Conservation (phyloP, 2,329 filamentous ascomycete genomes). For the Diaporthe sp. region DNA sequence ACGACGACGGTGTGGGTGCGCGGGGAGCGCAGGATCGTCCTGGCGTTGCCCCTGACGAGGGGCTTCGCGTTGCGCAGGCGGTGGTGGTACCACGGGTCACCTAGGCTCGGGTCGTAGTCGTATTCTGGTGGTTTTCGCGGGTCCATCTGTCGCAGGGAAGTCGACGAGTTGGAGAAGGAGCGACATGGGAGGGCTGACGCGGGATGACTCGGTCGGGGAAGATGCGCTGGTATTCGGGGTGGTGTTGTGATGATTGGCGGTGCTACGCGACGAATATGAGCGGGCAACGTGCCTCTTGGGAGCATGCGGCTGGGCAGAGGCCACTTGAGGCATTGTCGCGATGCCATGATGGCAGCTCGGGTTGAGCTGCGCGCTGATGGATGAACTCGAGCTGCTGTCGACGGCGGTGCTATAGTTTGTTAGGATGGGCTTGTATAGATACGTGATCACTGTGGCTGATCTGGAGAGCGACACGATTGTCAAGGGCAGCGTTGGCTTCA, state of each 20-base stretch:
- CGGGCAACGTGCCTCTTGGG: not conserved
- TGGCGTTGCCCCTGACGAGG: constrained; percentile 55
- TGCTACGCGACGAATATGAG: not conserved
- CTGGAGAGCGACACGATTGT: not conserved
- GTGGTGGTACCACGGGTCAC: constrained; percentile 42
- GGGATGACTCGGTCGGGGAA: not conserved
- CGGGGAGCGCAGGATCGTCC: constrained; percentile 50
- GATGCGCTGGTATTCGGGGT: not conserved
- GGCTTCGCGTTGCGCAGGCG: constrained; percentile 52
- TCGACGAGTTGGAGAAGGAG: constrained; percentile 40
- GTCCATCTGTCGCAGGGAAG: constrained; percentile 29
- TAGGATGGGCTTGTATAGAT: not conserved
- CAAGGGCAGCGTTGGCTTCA: not conserved
- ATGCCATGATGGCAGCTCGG: constrained; percentile 33
- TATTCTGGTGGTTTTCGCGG: constrained; percentile 29
- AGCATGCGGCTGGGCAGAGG: not conserved
- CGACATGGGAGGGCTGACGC: constrained; percentile 28
- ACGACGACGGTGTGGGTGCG: constrained; percentile 57
- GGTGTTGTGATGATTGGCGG: not conserved
- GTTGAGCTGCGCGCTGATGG: not conserved
- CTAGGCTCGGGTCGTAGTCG: constrained; percentile 38
- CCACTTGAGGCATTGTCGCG: constrained; percentile 25
- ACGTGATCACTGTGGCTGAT: not conserved
- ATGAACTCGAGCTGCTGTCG: not conserved
- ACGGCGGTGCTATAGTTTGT: not conserved